A percentile compares a stretch with the other conserved stretches of the same genome.
phyloP scores from a whole-genome alignment of 805 yeast species.

The Kodamaea neixiangensis region DNA sequence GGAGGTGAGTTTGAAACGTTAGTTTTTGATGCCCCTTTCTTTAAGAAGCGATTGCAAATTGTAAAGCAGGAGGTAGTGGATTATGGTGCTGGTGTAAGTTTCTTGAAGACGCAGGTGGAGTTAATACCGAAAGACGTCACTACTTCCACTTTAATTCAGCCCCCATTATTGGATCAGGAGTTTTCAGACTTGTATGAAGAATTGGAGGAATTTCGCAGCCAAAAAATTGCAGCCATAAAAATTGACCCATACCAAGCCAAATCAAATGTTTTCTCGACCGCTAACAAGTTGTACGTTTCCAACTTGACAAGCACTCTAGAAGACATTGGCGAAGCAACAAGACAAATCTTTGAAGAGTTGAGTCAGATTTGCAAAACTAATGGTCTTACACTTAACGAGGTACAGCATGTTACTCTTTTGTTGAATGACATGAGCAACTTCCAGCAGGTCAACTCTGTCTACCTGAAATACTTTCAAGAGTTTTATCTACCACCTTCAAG shows the following conservation, averaged over 20 bases:
- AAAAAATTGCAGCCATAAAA: not conserved
- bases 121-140: constrained; percentile 39
- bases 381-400: constrained; percentile 41
- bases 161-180: constrained; percentile 37
- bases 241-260: not conserved
- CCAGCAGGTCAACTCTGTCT: constrained; percentile 58
- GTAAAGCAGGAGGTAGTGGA: constrained; percentile 40
- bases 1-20: constrained; percentile 98
- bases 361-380: constrained; percentile 29
- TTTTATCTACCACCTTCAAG: constrained; percentile 83
- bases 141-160: constrained; percentile 14
- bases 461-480: constrained; percentile 53
- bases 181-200: constrained; percentile 23
- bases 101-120: constrained; percentile 55
- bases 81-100: constrained; percentile 69
- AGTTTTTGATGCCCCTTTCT: constrained; percentile 89
- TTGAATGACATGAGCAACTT: constrained; percentile 69
- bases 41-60: constrained; percentile 53
- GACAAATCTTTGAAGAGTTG: constrained; percentile 51
- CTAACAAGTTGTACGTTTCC: constrained; percentile 26
- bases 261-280: constrained; percentile 9
- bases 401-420: constrained; percentile 62
- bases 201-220: constrained; percentile 1
- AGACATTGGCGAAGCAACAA: constrained; percentile 41
- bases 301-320: constrained; percentile 25